These are phyloP conservation scores for Sorghum bicolor DNA, from an alignment of 176 grass and related monocot genomes.

Conservation along the genomic window DNA sequence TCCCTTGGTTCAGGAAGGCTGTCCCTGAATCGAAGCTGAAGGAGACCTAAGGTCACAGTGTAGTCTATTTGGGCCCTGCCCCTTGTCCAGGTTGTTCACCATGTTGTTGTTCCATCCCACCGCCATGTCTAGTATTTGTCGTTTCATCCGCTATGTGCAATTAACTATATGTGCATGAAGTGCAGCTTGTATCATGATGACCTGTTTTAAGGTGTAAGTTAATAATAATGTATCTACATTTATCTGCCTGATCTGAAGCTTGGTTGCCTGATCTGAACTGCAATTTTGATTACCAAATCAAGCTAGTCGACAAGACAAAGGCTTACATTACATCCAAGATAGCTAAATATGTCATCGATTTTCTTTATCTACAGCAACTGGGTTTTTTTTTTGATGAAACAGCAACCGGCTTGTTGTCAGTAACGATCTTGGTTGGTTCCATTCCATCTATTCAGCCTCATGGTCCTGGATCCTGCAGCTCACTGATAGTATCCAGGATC, in stretches of 20 bases:
- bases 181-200: constrained; percentile 12
- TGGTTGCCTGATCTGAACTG: neutral
- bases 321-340: neutral
- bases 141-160: neutral
- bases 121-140: neutral
- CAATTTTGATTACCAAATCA: neutral
- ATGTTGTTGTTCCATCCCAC: neutral
- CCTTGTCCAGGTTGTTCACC: neutral
- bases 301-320: neutral
- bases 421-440: neutral
- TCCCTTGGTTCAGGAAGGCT: constrained; percentile 80
- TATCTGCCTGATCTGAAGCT: neutral
- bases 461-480: neutral
- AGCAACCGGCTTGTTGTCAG: neutral
- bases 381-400: too few species aligned
- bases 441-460: neutral
- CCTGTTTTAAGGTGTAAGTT: constrained; percentile 31
- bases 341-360: neutral
- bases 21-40: constrained; percentile 37
- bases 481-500: neutral
- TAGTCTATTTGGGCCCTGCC: neutral
- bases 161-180: constrained; percentile 16
- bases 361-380: neutral
- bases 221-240: neutral
- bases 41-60: constrained; percentile 21